Conservation (phyloP, 805 yeast genomes). For the Wickerhamiella sorbophila region DNA sequence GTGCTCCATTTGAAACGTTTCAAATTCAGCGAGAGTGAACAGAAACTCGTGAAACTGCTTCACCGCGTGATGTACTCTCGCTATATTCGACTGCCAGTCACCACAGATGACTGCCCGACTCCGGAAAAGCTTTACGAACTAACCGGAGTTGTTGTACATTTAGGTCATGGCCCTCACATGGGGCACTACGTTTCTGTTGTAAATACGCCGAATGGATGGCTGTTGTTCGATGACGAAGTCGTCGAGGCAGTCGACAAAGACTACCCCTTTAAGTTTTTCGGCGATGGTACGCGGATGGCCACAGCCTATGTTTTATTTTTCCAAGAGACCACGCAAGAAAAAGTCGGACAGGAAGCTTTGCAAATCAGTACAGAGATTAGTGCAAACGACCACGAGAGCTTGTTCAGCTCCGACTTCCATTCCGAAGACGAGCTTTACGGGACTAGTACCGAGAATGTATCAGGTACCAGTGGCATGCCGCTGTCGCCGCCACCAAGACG, state of each 20-base stretch:
- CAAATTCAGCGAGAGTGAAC: slow-evolving; percentile 73
- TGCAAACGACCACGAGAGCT: neutral
- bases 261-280: slow-evolving; percentile 73
- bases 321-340: slow-evolving; percentile 32
- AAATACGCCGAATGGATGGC: slow-evolving; percentile 74
- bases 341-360: slow-evolving; percentile 1
- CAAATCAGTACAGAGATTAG: neutral
- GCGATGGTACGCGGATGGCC: slow-evolving; percentile 75
- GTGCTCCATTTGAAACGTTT: slow-evolving; percentile 83
- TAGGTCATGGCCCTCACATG: slow-evolving; percentile 96
- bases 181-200: slow-evolving; percentile 89
- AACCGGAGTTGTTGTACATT: slow-evolving; percentile 77
- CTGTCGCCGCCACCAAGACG: neutral
- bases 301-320: slow-evolving; percentile 86
- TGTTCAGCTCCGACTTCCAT: neutral
- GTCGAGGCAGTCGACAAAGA: slow-evolving; percentile 77
- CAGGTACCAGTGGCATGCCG: no score
- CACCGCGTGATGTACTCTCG: slow-evolving; percentile 74
- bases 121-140: slow-evolving; percentile 60
- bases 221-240: slow-evolving; percentile 87
- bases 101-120: slow-evolving; percentile 40
- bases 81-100: slow-evolving; percentile 47
- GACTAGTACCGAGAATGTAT: neutral
- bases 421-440: neutral
- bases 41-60: slow-evolving; percentile 71